Conservation (phyloP, 495 filamentous ascomycete species). For the Neurospora sp. region DNA sequence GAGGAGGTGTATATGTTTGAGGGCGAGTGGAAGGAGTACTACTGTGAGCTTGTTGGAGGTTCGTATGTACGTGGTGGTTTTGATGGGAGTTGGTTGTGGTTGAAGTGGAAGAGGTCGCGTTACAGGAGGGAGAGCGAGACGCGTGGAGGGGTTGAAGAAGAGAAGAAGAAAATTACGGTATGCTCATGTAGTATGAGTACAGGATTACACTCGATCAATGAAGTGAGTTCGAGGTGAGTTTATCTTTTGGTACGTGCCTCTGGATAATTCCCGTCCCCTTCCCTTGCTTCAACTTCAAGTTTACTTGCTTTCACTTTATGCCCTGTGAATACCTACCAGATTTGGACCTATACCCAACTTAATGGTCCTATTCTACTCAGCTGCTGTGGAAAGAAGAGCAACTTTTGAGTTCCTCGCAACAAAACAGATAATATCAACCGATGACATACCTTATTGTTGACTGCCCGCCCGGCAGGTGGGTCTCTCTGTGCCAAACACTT, state of each 20-base stretch:
- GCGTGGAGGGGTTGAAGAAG: background rate
- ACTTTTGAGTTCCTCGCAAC: background rate
- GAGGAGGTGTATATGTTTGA: background rate
- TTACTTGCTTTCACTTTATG: background rate
- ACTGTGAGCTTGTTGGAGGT: background rate
- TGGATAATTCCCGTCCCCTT: background rate
- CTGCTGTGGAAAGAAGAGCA: background rate
- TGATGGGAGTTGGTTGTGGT: background rate
- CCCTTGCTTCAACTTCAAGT: background rate
- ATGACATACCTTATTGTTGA: background rate
- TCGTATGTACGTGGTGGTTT: background rate
- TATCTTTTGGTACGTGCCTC: background rate
- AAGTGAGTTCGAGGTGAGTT: background rate
- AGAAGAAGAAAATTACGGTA: background rate
- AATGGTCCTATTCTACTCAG: background rate
- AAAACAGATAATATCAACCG: background rate
- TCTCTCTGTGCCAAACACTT: background rate
- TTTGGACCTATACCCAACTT: background rate
- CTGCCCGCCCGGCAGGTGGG: background rate
- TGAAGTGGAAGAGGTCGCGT: background rate
- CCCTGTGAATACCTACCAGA: background rate
- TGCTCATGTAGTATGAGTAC: background rate
- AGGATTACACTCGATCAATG: background rate
- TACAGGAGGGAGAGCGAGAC: background rate
- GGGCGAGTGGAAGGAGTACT: background rate